Conservation (phyloP, 495 filamentous ascomycete genomes). For the Aspergillus campestris region DNA sequence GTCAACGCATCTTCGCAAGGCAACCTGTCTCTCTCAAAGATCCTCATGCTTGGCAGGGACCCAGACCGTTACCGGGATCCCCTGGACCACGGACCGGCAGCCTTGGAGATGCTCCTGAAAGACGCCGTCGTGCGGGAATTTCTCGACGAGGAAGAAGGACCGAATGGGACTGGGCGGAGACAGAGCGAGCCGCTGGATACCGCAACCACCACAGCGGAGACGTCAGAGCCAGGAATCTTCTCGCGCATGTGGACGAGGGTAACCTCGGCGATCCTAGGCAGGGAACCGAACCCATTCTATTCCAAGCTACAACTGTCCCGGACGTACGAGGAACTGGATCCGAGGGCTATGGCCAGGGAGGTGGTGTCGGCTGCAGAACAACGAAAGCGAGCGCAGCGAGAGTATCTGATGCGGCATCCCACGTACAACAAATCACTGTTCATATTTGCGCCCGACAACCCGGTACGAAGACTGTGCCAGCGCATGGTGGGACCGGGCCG, state of each 20-base stretch:
- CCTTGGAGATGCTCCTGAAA: conserved; percentile 90
- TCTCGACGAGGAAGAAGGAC: conserved; percentile 59
- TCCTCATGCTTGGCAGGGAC: conserved; percentile 69
- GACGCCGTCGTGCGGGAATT: conserved; percentile 93
- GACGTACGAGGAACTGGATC: conserved; percentile 69
- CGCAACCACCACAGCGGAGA: conserved; percentile 17
- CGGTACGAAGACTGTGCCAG: conserved; percentile 76
- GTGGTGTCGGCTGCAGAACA: conserved; percentile 75
- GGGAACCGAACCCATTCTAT: conserved; percentile 94
- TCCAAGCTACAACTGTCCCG: conserved; percentile 66
- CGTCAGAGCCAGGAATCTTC: conserved; percentile 43
- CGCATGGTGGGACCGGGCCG: conserved; percentile 86
- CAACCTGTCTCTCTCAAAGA: conserved; percentile 79
- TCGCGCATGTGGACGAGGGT: conserved; percentile 51
- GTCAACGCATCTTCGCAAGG: conserved; percentile 55
- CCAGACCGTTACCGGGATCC: conserved; percentile 64
- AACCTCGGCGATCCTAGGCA: conserved; percentile 42
- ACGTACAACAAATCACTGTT: conserved; percentile 90
- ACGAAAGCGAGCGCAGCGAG: conserved; percentile 78
- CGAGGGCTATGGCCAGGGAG: conserved; percentile 78
- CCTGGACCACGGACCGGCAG: conserved; percentile 76
- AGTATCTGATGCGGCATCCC: conserved; percentile 80
- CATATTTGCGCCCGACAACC: conserved; percentile 70
- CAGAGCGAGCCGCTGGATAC: conserved; percentile 16
- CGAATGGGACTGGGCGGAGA: conserved; percentile 17